Percentiles rank a stretch among this genome's conserved stretches.
These are phyloP conservation scores for Oryza punctata DNA, from an alignment of 176 grass and related monocot genomes.

Conservation along the genomic window DNA sequence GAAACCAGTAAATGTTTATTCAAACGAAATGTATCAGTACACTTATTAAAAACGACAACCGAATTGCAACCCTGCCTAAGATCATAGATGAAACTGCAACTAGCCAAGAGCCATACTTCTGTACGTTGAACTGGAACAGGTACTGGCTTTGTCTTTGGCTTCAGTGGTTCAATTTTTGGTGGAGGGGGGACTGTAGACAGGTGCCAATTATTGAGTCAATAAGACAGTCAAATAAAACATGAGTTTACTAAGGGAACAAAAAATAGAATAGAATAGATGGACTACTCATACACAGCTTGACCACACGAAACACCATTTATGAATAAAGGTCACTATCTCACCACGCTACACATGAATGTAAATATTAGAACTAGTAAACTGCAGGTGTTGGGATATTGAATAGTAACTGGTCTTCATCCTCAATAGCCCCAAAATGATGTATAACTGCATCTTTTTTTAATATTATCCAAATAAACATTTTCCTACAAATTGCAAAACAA, in stretches of 20 bases:
- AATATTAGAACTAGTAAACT: slow-evolving; percentile 20
- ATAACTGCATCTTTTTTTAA: background rate
- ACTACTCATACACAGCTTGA: slow-evolving; percentile 27
- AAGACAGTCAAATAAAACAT: slow-evolving; percentile 9
- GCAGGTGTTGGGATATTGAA: slow-evolving; percentile 9
- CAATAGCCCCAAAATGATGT: background rate
- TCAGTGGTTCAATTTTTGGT: slow-evolving; percentile 48
- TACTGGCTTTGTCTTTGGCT: slow-evolving; percentile 44
- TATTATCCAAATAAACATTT: slow-evolving; percentile 11
- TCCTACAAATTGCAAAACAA: slow-evolving; percentile 2
- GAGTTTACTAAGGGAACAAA: slow-evolving; percentile 28
- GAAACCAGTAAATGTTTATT: slow-evolving; percentile 31
- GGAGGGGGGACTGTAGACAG: slow-evolving; percentile 53
- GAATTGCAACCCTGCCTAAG: slow-evolving; percentile 26
- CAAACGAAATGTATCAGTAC: slow-evolving; percentile 21
- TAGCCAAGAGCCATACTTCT: slow-evolving; percentile 55
- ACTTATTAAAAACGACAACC: background rate
- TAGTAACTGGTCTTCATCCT: slow-evolving; percentile 4
- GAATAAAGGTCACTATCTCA: slow-evolving; percentile 1
- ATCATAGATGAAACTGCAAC: slow-evolving; percentile 1
- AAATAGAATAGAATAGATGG: background rate
- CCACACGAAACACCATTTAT: background rate
- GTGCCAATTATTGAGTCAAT: slow-evolving; percentile 28
- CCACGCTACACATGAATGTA: background rate
- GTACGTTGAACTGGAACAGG: slow-evolving; percentile 23